Evolutionary conservation across 768 basidiomycete species (phyloP).

Genomic region (Panaeolus cyanescens): DNA sequence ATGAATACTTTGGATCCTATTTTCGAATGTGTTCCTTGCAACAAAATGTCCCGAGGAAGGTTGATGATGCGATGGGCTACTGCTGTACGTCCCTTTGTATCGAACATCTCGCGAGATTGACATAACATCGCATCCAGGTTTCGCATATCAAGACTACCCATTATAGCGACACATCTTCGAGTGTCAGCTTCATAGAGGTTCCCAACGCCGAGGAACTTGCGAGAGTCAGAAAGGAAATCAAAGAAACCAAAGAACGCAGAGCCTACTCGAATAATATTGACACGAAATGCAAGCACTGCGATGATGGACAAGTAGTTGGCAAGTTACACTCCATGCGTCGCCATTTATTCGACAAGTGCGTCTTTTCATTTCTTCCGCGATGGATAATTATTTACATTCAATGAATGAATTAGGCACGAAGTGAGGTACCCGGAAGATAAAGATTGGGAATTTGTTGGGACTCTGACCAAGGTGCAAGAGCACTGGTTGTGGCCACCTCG

Average conservation of each 20-base stretch:
- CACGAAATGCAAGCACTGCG: not conserved
- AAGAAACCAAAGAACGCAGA: not conserved
- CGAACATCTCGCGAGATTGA: too few species aligned
- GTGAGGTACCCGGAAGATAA: not conserved
- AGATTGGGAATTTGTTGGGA: not conserved
- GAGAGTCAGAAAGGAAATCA: not conserved
- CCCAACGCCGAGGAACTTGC: not conserved
- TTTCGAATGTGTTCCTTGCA: not conserved
- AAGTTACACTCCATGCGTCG: not conserved
- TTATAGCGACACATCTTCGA: not conserved
- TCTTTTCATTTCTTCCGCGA: not conserved
- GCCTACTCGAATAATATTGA: too few species aligned
- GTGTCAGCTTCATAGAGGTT: not conserved
- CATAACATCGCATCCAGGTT: too few species aligned
- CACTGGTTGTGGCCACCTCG: not conserved
- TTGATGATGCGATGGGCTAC: not conserved
- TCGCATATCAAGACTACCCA: not conserved
- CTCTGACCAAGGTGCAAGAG: not conserved
- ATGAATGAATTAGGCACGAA: too few species aligned
- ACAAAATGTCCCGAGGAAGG: not conserved
- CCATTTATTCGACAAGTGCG: not conserved
- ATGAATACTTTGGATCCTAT: not conserved
- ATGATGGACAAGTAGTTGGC: not conserved
- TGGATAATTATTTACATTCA: too few species aligned
- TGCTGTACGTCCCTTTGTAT: not conserved